Conservation (phyloP, 1,284 basidiomycete genomes). For the Leucoagaricus sp. region DNA sequence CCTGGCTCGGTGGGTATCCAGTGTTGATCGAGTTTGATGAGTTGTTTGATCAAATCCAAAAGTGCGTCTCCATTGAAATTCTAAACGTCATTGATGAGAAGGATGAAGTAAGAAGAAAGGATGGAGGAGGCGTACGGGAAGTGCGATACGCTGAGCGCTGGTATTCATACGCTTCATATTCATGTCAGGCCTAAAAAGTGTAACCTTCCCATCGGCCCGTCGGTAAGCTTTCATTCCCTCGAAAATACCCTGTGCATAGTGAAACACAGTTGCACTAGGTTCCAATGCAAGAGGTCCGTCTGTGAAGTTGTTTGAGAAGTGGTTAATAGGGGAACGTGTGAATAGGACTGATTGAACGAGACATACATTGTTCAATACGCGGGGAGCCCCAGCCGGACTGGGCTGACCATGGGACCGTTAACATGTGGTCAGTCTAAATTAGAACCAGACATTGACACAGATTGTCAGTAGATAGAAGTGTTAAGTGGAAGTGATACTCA, state of each 20-base stretch:
- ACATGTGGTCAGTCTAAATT: slow-evolving; percentile 88
- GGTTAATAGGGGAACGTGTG: too few species aligned
- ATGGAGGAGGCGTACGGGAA: slow-evolving; percentile 67
- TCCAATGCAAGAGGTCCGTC: slow-evolving; percentile 78
- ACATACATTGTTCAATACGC: slow-evolving; percentile 81
- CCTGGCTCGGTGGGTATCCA: slow-evolving; percentile 94
- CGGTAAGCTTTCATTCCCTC: slow-evolving; percentile 98
- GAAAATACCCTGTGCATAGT: slow-evolving; percentile 91
- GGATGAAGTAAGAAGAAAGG: neutral
- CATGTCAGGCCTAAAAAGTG: slow-evolving; percentile 96
- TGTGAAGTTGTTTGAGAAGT: too few species aligned
- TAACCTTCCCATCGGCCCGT: slow-evolving; percentile 75
- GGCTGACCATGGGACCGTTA: slow-evolving; percentile 80
- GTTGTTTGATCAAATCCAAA: slow-evolving; percentile 86
- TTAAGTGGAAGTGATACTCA: slow-evolving; percentile 36
- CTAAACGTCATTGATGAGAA: slow-evolving; percentile 35
- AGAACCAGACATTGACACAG: slow-evolving; percentile 9
- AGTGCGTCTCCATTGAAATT: slow-evolving; percentile 83
- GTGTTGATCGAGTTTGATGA: slow-evolving; percentile 84
- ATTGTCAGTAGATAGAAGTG: neutral
- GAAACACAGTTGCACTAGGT: slow-evolving; percentile 88
- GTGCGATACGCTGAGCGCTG: slow-evolving; percentile 71
- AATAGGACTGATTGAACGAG: neutral
- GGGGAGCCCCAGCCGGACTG: slow-evolving; percentile 82
- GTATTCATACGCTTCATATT: slow-evolving; percentile 95